These are phyloP conservation scores for slime mould (Dictyostelium discoideum) DNA, from an alignment of 78 protist species.

Conservation along the genomic window dicty_2.7 NC_007090.3:1526001-1526500, in stretches of 20 bases:
- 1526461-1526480: conserved; percentile 40
- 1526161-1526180: conserved; percentile 84
- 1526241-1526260: conserved; percentile 67
- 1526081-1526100: no score
- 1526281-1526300: neutral
- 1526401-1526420: neutral
- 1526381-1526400: conserved; percentile 10
- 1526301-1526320: neutral
- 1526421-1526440: conserved; percentile 74
- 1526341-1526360: conserved; percentile 78
- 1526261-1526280: conserved; percentile 49
- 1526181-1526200: conserved; percentile 77
- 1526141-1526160: conserved; percentile 73
- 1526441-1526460: conserved; percentile 47
- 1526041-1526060: neutral
- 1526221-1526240: conserved; percentile 88
- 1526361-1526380: conserved; percentile 81
- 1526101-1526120: neutral
- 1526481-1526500: conserved; percentile 58
- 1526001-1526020: conserved; percentile 23
- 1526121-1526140: conserved; percentile 84
- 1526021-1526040: neutral
- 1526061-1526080: no score
- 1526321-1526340: neutral
- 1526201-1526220: conserved; percentile 54